Base-by-base conservation (phyloP, 169 alveolate species). In the Babesia bovis region DNA sequence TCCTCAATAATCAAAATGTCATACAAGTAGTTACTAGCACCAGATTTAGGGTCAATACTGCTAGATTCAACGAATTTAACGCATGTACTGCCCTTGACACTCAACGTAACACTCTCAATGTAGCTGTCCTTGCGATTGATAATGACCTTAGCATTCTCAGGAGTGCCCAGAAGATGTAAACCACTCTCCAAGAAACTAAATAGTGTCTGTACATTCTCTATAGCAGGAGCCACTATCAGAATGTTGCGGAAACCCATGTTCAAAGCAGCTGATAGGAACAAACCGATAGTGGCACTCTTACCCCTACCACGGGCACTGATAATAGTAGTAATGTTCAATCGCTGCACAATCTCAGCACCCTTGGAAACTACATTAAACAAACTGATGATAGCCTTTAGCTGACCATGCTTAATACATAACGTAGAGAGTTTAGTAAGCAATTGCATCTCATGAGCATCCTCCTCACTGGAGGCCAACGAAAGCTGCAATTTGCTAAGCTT, bases 301-400 rank as follows among this genome's bases (percentile, higher is more conserved):
- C 99, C 99, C 63, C 99, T 91, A 3, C 99, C 99, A 72, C 99
- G 91, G 15, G 97, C 99, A 3, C 99, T 99, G 1, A 98, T 94
- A 21, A 98, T 51, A 0, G 98, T 92, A 32, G 95, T 94, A 2
- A 98, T 95, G 33, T 73, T 86, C 30, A 59, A 61, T 15, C 57
- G 60, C 21, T 42, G 66, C 26, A 41, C 25, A 30, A 49, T 52
- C 33, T 81, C 88, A 21, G 76, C 60, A 36, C 78, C 78, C 57
- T 53, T 72, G 28, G 67, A 36, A 15, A 66, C 66, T 26, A 76
- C 58, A 25, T 52, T 45, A 17, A 50, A 51, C 35, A 75, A 71
- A 28, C 60, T 59, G 19, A 68, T 52, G 17, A 76, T 52, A 3
- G 70, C 75, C 76, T 75, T 63, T 45, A 63, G 36, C 83, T 82